Base-by-base conservation (phyloP, 169 alveolate species). In the Perkinsus olseni region DNA sequence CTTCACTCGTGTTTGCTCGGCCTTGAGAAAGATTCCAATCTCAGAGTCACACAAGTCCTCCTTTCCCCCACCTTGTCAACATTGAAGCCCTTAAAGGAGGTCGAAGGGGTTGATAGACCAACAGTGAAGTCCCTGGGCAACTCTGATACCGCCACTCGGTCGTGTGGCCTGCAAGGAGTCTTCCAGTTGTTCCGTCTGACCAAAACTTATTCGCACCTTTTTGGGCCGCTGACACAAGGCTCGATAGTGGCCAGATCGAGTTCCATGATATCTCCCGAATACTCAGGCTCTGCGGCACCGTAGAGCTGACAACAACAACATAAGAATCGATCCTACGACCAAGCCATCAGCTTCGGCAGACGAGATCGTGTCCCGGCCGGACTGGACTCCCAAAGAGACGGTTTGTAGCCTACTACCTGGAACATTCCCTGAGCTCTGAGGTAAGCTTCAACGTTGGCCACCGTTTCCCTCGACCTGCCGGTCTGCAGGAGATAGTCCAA, bases 141-240 rank as follows among this genome's bases (percentile, higher is more conserved):
- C 38, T 96, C 95, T 38, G 96, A 37, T 24, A 98, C 95, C 38
- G 97, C 93, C 38, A 98, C 99, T 94, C 97, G 97, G 95, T 98
- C 99, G 92, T 98, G 99, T 21, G 99, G 99, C 93, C 99, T 97
- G n/a, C n/a, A n/a, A n/a, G n/a, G n/a, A n/a, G n/a, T n/a, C n/a
- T n/a, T n/a, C n/a, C n/a, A n/a, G n/a, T n/a, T n/a, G n/a, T n/a
- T n/a, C n/a, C n/a, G n/a, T n/a, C n/a, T n/a, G n/a, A n/a, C n/a
- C n/a, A n/a, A n/a, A n/a, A n/a, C n/a, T n/a, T n/a, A n/a, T n/a
- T n/a, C n/a, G n/a, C n/a, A 45, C 62, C 62, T 62, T 95, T 98
- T 98, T 0, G 99, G 99, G 38, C 99, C 99, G 39, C 99, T 97
- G 8, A 98, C 93, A 38, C 98, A 97, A 39, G 99, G 99, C 45